Evolutionary conservation across 306 rosid genomes (phyloP).

Genomic region (Cucurbita ficifolia): DNA sequence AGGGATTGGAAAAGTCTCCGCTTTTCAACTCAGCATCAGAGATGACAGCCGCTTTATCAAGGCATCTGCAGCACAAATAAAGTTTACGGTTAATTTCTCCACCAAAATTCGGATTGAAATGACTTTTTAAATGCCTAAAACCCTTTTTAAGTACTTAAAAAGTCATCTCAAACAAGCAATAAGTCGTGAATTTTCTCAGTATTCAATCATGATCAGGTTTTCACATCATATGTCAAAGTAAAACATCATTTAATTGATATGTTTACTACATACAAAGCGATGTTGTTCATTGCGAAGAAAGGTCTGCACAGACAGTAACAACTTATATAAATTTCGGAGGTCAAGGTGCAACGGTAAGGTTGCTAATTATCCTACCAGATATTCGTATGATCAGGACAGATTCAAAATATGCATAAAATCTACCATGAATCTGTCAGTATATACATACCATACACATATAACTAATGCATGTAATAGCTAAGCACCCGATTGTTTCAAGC

Average conservation of each 20-base stretch:
- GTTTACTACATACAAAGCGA: neutral
- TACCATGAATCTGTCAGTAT: neutral
- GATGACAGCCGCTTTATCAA: constrained; percentile 74
- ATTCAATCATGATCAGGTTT: neutral
- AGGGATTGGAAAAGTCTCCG: constrained; percentile 48
- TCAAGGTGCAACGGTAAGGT: neutral
- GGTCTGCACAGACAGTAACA: neutral
- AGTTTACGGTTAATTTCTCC: neutral
- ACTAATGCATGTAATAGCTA: neutral
- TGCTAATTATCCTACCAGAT: neutral
- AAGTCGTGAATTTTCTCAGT: neutral
- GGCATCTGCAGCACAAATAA: constrained; percentile 45
- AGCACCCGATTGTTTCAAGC: neutral
- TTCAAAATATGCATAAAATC: neutral
- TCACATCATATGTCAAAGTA: neutral
- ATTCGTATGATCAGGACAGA: neutral
- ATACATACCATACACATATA: neutral
- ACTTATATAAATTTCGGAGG: neutral
- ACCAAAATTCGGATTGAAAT: neutral
- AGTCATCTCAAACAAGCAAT: neutral
- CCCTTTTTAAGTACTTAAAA: neutral
- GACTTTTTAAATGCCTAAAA: neutral
- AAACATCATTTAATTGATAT: neutral
- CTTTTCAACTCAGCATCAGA: constrained; percentile 40
- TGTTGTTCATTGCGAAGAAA: neutral